Evolutionary conservation across 371 early-diverging fungal genomes (phyloP).

Genomic region (Batrachochytrium dendrobatidis): DNA sequence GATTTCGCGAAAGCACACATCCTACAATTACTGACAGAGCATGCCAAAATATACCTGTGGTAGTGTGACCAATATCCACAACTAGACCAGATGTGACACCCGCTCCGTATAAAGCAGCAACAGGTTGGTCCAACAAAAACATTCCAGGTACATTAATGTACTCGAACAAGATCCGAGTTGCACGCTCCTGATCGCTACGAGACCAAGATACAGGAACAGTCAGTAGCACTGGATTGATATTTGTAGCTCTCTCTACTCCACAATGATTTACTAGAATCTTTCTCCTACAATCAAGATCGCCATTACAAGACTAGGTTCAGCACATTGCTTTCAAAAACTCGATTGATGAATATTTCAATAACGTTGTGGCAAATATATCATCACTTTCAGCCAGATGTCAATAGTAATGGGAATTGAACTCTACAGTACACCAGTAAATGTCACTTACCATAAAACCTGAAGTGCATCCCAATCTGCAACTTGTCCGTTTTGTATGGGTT

Average conservation of each 20-base stretch:
- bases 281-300: conserved; percentile 54
- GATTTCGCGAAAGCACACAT: neutral
- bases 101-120: conserved; percentile 73
- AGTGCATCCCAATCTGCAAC: conserved; percentile 72
- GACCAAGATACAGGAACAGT: conserved; percentile 76
- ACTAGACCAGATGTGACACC: conserved; percentile 72
- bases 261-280: conserved; percentile 71
- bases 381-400: too few relatives aligned
- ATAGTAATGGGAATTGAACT: too few relatives aligned
- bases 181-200: conserved; percentile 70
- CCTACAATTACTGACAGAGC: neutral
- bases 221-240: conserved; percentile 69
- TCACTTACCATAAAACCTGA: conserved; percentile 57
- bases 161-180: conserved; percentile 86
- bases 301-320: too few relatives aligned
- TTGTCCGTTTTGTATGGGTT: conserved; percentile 54
- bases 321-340: too few relatives aligned
- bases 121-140: conserved; percentile 72
- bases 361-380: too few relatives aligned
- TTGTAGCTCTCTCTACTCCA: conserved; percentile 62
- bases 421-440: too few relatives aligned
- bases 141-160: conserved; percentile 75
- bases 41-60: conserved; percentile 42
- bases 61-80: conserved; percentile 80
- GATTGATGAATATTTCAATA: too few relatives aligned